Conservation (phyloP, 257 asterid species). For the Solanum acaule region DNA sequence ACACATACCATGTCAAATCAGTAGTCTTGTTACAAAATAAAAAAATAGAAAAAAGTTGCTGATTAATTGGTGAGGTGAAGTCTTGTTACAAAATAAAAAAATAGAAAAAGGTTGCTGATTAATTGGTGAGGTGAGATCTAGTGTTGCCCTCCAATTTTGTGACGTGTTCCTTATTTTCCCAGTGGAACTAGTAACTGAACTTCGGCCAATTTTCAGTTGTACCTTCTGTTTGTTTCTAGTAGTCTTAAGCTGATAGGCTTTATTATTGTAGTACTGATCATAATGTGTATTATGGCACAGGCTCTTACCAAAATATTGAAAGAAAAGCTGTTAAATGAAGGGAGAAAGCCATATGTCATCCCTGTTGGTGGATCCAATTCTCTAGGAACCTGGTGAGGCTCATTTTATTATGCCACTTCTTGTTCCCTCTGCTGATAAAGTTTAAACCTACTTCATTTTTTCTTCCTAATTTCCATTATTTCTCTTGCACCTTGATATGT, state of each 20-base stretch:
- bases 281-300: slow-evolving; percentile 26
- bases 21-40: background rate
- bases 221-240: background rate
- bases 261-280: background rate
- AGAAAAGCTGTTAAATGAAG: slow-evolving; percentile 69
- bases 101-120: background rate
- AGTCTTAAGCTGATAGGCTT: background rate
- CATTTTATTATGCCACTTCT: background rate
- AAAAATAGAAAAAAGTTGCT: background rate
- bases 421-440: background rate
- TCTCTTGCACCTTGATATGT: background rate
- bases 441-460: background rate
- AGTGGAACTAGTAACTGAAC: background rate
- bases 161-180: background rate
- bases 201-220: background rate
- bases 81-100: background rate
- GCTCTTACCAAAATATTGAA: slow-evolving; percentile 71
- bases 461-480: background rate
- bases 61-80: background rate
- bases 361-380: slow-evolving; percentile 98
- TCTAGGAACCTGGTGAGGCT: slow-evolving; percentile 83
- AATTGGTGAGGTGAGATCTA: background rate
- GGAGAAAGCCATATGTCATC: slow-evolving; percentile 88
- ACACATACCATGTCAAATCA: background rate
- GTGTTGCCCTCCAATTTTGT: background rate